Evolutionary conservation across 305 asterid genomes (phyloP).

Genomic region (Solanum hybrid): DNA sequence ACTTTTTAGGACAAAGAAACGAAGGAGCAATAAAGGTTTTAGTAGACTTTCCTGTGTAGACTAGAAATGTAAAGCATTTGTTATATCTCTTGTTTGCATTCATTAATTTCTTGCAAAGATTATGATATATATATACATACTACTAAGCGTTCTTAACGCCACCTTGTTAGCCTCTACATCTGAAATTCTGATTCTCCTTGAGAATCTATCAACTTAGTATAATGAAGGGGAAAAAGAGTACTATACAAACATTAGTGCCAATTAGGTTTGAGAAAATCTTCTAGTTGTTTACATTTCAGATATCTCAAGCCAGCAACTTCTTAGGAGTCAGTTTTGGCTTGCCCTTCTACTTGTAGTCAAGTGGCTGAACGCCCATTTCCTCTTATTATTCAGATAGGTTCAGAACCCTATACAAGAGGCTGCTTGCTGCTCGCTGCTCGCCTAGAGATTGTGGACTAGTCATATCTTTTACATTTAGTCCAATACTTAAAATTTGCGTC

Average conservation of each 20-base stretch:
- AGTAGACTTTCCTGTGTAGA: background rate
- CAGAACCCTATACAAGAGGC: background rate
- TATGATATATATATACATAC: background rate
- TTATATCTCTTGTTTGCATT: background rate
- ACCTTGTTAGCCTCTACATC: background rate
- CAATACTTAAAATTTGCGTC: background rate
- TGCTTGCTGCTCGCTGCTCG: background rate
- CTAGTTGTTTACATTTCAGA: background rate
- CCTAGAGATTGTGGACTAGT: background rate
- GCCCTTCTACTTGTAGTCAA: background rate
- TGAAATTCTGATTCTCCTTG: background rate
- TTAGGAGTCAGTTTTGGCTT: background rate
- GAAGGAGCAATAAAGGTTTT: background rate
- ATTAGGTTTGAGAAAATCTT: background rate
- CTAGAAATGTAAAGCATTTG: background rate
- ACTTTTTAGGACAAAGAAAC: background rate
- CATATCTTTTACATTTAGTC: background rate
- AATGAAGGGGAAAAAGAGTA: background rate
- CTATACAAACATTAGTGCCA: background rate
- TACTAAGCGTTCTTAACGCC: background rate
- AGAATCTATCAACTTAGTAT: background rate
- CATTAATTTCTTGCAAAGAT: background rate
- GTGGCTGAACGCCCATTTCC: background rate
- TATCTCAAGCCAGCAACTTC: background rate
- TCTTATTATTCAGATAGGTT: background rate